phyloP scores from a whole-genome alignment of 805 yeast genomes.

The Suhomyces sp. region DNA sequence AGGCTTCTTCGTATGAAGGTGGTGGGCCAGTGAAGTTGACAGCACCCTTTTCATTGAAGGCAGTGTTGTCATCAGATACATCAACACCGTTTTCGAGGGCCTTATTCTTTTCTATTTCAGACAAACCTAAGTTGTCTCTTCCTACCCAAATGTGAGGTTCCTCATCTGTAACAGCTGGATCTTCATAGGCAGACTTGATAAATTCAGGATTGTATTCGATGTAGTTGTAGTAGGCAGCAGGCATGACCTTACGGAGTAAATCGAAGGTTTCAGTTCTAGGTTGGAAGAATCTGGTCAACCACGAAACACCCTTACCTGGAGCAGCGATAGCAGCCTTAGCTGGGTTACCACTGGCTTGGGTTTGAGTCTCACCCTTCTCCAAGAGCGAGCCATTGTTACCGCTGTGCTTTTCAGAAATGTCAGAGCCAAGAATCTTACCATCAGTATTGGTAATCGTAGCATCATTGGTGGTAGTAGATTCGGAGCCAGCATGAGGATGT shows the following conservation, averaged over 20 bases:
- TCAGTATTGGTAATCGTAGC: not conserved
- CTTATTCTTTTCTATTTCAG: slow-evolving; percentile 55
- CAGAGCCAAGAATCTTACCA: slow-evolving; percentile 5
- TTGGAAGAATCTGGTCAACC: slow-evolving; percentile 42
- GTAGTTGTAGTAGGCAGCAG: slow-evolving; percentile 39
- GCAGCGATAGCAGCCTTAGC: slow-evolving; percentile 13
- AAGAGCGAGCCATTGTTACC: slow-evolving; percentile 2
- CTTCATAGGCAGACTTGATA: slow-evolving; percentile 45
- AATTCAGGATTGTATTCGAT: slow-evolving; percentile 43
- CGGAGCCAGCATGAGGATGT: slow-evolving; percentile 3
- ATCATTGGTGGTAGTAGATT: not conserved
- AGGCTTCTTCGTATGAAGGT: slow-evolving; percentile 60
- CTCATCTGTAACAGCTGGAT: slow-evolving; percentile 56
- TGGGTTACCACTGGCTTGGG: slow-evolving; percentile 2
- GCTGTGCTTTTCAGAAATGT: slow-evolving; percentile 9
- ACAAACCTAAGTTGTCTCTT: slow-evolving; percentile 65
- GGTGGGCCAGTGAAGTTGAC: slow-evolving; percentile 61
- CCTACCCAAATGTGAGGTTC: slow-evolving; percentile 73
- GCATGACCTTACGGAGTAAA: slow-evolving; percentile 44
- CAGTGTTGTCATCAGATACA: slow-evolving; percentile 58
- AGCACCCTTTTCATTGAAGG: slow-evolving; percentile 56
- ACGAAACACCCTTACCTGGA: slow-evolving; percentile 24
- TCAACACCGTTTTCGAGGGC: slow-evolving; percentile 55
- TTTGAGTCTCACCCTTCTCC: slow-evolving; percentile 2
- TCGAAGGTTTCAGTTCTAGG: slow-evolving; percentile 52